phyloP scores from a whole-genome alignment of 495 filamentous ascomycete genomes.

The Penicillium soppii region DNA sequence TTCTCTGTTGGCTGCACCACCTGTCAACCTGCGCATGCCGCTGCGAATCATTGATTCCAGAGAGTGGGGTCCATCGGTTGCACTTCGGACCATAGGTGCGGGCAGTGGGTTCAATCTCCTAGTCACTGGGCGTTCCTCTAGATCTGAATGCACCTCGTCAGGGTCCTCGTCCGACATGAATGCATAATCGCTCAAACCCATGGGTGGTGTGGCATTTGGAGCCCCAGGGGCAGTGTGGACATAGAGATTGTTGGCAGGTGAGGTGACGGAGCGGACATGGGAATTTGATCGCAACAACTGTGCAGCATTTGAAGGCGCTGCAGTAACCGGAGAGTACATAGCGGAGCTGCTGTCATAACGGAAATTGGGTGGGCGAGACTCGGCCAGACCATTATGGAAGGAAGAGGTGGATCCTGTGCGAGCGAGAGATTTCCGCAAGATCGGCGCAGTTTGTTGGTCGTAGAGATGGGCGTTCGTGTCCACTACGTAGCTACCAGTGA shows the following conservation, averaged over 20 bases:
- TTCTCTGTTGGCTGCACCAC: slow-evolving; percentile 55
- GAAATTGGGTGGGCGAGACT: slow-evolving; percentile 58
- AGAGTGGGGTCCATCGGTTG: slow-evolving; percentile 57
- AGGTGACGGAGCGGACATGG: slow-evolving; percentile 73
- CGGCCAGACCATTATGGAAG: slow-evolving; percentile 86
- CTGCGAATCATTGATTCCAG: slow-evolving; percentile 66
- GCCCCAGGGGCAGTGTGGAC: slow-evolving; percentile 31
- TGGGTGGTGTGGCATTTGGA: slow-evolving; percentile 24
- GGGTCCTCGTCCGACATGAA: slow-evolving; percentile 59
- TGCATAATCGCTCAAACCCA: slow-evolving; percentile 41
- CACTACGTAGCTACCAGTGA: slow-evolving; percentile 64
- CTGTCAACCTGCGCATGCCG: slow-evolving; percentile 67
- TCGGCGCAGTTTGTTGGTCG: slow-evolving; percentile 90
- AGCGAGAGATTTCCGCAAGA: slow-evolving; percentile 77
- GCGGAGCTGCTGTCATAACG: slow-evolving; percentile 61
- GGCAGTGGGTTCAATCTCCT: slow-evolving; percentile 50
- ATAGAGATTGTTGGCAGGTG: slow-evolving; percentile 60
- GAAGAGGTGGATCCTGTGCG: slow-evolving; percentile 70
- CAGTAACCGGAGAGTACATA: slow-evolving; percentile 50
- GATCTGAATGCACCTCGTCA: slow-evolving; percentile 49
- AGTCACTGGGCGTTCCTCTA: slow-evolving; percentile 48
- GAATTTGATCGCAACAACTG: slow-evolving; percentile 51
- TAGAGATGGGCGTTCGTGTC: slow-evolving; percentile 85
- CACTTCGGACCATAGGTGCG: slow-evolving; percentile 45
- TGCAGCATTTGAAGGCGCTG: slow-evolving; percentile 20